Base-by-base conservation (phyloP, 2,329 filamentous ascomycete genomes). In the Verticillium zaregamsianum region DNA sequence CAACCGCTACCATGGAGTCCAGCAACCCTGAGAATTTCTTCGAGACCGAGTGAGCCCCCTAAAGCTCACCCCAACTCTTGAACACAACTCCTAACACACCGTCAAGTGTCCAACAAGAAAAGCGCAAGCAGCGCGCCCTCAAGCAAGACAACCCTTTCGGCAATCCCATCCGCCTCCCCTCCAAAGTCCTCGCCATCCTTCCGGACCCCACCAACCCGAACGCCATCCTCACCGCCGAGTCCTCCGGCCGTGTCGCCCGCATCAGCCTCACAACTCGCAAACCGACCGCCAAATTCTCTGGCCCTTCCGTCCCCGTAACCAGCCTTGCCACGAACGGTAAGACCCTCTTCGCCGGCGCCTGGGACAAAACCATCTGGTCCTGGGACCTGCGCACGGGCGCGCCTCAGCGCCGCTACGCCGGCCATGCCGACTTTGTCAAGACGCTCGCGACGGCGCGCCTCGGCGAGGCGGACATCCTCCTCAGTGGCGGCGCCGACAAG, bases 351-450 rank as follows among this genome's bases (percentile, higher is more conserved):
- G 92, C 92, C 28, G 94, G 93, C 37, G 95, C 89, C 63, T 99
- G 95, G 95, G 94, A 99, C 77, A 97, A 96, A 77, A 84, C 86
- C 23, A 84, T 98, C 62, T 97, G 93, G 88, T 90, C 90, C 35
- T 97, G 92, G 90, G 83, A 91, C 68, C 78, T 89, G 35, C 78
- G 82, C 20, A 86, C 86, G 3, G 80, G 79, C 54, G 73, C 79
- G 33, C 76, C 79, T 1, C 80, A 79, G n/a, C 82, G 79, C 64
- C 87, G 82, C 65, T 93, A 88, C 67, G 83, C 84, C 62, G 93
- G 92, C 5, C 94, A 98, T 74, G 81, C 85, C 2, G 95, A 99
- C 76, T 99, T 99, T 71, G 90, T 99, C 69, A 97, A 97, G 77
- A 82, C 90, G 4, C 78, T 98, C 3, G 76, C 90, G 15, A 87